phyloP scores from a whole-genome alignment of 257 asterid species.

The Capsicum pubescens region DNA sequence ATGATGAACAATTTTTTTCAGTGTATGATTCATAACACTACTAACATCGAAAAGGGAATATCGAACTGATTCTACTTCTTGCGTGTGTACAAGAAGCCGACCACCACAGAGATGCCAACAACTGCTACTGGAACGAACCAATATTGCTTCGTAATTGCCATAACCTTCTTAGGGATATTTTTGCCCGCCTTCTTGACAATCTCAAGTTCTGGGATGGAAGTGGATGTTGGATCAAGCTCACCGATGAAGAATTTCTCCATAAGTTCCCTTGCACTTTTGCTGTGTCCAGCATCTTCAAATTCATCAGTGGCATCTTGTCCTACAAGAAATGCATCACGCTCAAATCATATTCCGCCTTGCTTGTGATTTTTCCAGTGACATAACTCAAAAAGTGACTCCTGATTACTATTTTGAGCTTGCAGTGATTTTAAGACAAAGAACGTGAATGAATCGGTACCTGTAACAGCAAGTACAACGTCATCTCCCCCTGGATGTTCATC shows the following conservation, averaged over 20 bases:
- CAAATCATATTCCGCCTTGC: neutral
- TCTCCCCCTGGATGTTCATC: conserved; percentile 99
- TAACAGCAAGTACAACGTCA: conserved; percentile 65
- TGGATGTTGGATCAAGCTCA: conserved; percentile 64
- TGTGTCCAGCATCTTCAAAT: conserved; percentile 96
- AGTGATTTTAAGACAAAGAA: conserved; percentile 22
- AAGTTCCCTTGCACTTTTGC: conserved; percentile 77
- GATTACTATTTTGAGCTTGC: neutral
- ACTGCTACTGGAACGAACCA: conserved; percentile 68
- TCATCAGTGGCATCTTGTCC: conserved; percentile 95
- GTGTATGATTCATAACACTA: conserved; percentile 10
- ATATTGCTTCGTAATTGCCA: conserved; percentile 62
- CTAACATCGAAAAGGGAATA: conserved; percentile 25
- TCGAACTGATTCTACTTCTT: conserved; percentile 51
- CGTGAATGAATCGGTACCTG: conserved; percentile 50
- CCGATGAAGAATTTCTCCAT: conserved; percentile 85
- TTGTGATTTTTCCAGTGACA: neutral
- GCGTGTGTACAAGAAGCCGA: conserved; percentile 56
- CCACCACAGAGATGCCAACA: conserved; percentile 59
- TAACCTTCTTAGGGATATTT: conserved; percentile 41
- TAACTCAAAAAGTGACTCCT: neutral
- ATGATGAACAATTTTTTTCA: neutral
- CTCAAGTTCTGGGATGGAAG: conserved; percentile 63
- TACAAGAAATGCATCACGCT: conserved; percentile 30
- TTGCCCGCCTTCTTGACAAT: conserved; percentile 49